phyloP scores from a whole-genome alignment of 768 basidiomycete genomes.

The Boletus reticulatus region DNA sequence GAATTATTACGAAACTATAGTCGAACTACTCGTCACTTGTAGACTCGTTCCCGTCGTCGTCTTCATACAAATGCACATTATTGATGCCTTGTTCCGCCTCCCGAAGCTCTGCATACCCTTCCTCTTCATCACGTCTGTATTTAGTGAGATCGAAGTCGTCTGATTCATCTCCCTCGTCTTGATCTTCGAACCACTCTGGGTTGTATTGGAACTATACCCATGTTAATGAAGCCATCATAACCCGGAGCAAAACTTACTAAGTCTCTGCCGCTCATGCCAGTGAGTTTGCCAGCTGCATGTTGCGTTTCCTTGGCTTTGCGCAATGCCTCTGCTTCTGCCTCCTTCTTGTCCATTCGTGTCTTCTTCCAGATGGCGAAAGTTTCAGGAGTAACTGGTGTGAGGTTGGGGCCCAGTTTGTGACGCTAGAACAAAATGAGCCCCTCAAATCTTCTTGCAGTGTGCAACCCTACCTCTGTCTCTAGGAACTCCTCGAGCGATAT shows the following conservation, averaged over 20 bases:
- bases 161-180: slow-evolving; percentile 44
- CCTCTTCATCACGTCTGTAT: slow-evolving; percentile 48
- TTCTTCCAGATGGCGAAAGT: slow-evolving; percentile 94
- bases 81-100: slow-evolving; percentile 14
- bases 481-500: slow-evolving; percentile 97
- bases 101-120: slow-evolving; percentile 27
- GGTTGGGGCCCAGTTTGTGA: slow-evolving; percentile 86
- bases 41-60: slow-evolving; percentile 17
- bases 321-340: slow-evolving; percentile 79
- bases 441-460: background rate
- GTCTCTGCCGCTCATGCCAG: slow-evolving; percentile 94
- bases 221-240: slow-evolving; percentile 5
- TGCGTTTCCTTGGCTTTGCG: slow-evolving; percentile 82
- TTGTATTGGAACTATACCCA: slow-evolving; percentile 84
- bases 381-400: slow-evolving; percentile 93
- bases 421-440: slow-evolving; percentile 48
- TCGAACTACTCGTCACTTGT: background rate
- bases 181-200: slow-evolving; percentile 89
- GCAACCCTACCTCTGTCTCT: slow-evolving; percentile 82
- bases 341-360: slow-evolving; percentile 93
- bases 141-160: slow-evolving; percentile 58
- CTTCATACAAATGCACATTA: slow-evolving; percentile 19
- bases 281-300: slow-evolving; percentile 82
- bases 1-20: slow-evolving; percentile 19
- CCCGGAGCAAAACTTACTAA: slow-evolving; percentile 51